Evolutionary conservation across 208 protist species (phyloP).

Genomic region (Novymonas esmeraldas): DNA sequence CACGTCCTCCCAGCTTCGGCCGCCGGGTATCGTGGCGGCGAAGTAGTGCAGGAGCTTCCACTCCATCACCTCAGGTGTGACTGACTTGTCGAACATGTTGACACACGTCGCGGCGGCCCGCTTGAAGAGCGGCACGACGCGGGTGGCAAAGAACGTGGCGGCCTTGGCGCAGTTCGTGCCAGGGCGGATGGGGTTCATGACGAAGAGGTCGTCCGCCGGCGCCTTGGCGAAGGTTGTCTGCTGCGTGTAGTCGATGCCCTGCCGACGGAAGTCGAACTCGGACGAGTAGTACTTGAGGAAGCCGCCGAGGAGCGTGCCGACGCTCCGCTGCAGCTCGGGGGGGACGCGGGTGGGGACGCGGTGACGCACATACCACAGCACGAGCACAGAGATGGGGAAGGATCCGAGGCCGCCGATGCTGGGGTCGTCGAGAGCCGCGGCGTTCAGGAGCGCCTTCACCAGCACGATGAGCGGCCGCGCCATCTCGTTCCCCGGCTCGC

Average conservation of each 20-base stretch:
- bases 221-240: slow-evolving; percentile 54
- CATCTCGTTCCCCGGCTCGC: slow-evolving; percentile 57
- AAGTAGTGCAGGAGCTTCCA: slow-evolving; percentile 21
- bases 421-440: slow-evolving; percentile 68
- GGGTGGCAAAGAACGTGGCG: slow-evolving; percentile 47
- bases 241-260: slow-evolving; percentile 73
- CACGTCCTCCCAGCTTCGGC: slow-evolving; percentile 21
- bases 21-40: slow-evolving; percentile 7
- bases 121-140: slow-evolving; percentile 59
- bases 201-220: slow-evolving; percentile 47
- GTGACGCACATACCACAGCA: slow-evolving; percentile 74
- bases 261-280: slow-evolving; percentile 56
- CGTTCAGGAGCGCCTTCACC: slow-evolving; percentile 69
- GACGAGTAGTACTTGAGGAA: slow-evolving; percentile 80
- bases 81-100: slow-evolving; percentile 38
- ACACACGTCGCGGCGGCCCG: slow-evolving; percentile 39
- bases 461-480: slow-evolving; percentile 79
- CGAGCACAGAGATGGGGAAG: slow-evolving; percentile 81
- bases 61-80: slow-evolving; percentile 19
- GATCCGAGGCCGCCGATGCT: slow-evolving; percentile 85
- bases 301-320: slow-evolving; percentile 60
- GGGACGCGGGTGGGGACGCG: slow-evolving; percentile 46
- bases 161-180: slow-evolving; percentile 69
- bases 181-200: slow-evolving; percentile 75
- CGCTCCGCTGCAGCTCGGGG: slow-evolving; percentile 41